Conservation (phyloP, 225 moss, liverwort and hornwort species). For the Bryum argenteum region DNA sequence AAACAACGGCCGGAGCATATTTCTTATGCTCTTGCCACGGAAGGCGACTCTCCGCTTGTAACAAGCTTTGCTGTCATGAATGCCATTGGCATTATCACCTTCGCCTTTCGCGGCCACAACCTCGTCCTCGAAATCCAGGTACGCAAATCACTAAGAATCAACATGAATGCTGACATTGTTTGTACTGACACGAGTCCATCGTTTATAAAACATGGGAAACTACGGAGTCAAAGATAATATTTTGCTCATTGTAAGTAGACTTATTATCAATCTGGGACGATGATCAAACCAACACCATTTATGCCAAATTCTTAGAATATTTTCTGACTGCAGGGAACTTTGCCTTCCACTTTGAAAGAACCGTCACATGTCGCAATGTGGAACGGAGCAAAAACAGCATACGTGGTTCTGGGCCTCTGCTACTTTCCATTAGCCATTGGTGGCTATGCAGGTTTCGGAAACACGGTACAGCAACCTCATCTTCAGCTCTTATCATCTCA, state of each 20-base stretch:
- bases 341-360: conserved; percentile 74
- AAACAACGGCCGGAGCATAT: conserved; percentile 47
- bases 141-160: background rate
- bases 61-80: conserved; percentile 59
- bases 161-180: background rate
- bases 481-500: background rate
- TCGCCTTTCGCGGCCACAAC: conserved; percentile 77
- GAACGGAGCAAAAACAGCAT: conserved; percentile 64
- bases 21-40: conserved; percentile 45
- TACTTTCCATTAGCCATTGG: conserved; percentile 66
- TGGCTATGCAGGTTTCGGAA: conserved; percentile 76
- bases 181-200: background rate
- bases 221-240: background rate
- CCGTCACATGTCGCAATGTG: conserved; percentile 71
- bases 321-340: conserved; percentile 54
- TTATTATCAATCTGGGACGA: background rate
- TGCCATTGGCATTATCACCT: conserved; percentile 71
- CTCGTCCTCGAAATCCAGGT: conserved; percentile 90
- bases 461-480: conserved; percentile 34
- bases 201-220: background rate
- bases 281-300: background rate
- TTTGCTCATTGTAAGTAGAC: background rate
- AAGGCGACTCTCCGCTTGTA: conserved; percentile 43
- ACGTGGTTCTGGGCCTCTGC: conserved; percentile 64
- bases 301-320: background rate